These are phyloP conservation scores for Boletus sp. DNA, from an alignment of 768 basidiomycete species.

Conservation along the genomic window DNA sequence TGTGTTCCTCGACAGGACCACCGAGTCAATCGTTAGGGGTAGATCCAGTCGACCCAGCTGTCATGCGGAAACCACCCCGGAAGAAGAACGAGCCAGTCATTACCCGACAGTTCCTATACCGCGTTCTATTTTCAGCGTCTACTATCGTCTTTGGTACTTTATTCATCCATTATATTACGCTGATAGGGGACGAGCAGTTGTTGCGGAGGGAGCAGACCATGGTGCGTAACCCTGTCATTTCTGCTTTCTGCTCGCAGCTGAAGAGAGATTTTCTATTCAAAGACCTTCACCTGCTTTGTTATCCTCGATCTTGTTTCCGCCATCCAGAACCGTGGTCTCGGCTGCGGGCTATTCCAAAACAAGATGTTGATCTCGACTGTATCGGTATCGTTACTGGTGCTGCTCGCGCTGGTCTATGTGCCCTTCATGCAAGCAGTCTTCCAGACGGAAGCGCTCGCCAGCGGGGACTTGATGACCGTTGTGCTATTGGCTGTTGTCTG, in stretches of 20 bases:
- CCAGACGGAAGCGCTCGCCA: slow-evolving; percentile 81
- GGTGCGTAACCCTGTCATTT: slow-evolving; percentile 48
- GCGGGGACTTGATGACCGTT: slow-evolving; percentile 67
- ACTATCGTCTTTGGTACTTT: slow-evolving; percentile 88
- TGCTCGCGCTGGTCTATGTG: slow-evolving; percentile 85
- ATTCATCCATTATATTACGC: slow-evolving; percentile 80
- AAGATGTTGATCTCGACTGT: slow-evolving; percentile 88
- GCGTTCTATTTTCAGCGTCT: slow-evolving; percentile 90
- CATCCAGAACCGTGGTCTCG: slow-evolving; percentile 88
- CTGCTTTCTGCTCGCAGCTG: background rate
- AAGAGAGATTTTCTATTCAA: slow-evolving; percentile 1
- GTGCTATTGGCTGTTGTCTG: slow-evolving; percentile 64
- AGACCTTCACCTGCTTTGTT: slow-evolving; percentile 98
- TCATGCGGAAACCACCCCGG: slow-evolving; percentile 92
- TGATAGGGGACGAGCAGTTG: slow-evolving; percentile 73
- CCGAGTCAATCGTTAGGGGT: slow-evolving; percentile 96
- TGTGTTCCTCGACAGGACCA: slow-evolving; percentile 52
- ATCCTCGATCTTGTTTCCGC: slow-evolving; percentile 96
- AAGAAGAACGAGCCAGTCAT: slow-evolving; percentile 90
- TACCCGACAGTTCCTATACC: slow-evolving; percentile 61
- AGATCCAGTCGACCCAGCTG: slow-evolving; percentile 89
- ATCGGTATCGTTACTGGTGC: slow-evolving; percentile 77
- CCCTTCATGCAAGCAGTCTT: slow-evolving; percentile 89
- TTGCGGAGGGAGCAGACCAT: slow-evolving; percentile 92
- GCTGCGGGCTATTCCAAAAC: slow-evolving; percentile 81